Evolutionary conservation across 805 yeast species (phyloP).

Genomic region (Saccharomycopsis schoenii): DNA sequence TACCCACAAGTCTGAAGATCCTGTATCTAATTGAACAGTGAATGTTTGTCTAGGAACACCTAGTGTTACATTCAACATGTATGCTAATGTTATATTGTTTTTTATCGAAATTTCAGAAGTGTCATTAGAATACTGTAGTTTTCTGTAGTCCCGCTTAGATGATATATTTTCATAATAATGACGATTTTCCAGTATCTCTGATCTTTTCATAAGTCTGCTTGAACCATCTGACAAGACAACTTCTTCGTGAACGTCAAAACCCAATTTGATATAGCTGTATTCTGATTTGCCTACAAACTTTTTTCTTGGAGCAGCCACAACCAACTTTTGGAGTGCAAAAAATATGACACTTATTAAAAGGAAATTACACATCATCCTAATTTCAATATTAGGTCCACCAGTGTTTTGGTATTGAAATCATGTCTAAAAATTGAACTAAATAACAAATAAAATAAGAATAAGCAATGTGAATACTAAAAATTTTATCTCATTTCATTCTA

Average conservation of each 20-base stretch:
- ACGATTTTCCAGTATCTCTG: not conserved
- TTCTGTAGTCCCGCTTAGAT: not conserved
- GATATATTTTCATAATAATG: not conserved
- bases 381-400: not conserved
- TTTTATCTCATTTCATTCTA: no score
- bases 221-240: not conserved
- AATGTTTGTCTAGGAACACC: slow-evolving; percentile 32
- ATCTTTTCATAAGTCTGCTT: not conserved
- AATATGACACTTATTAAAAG: not conserved
- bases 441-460: no score
- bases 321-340: not conserved
- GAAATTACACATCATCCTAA: not conserved
- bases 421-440: not conserved
- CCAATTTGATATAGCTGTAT: not conserved
- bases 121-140: not conserved
- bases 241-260: not conserved
- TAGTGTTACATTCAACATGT: slow-evolving; percentile 30
- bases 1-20: slow-evolving; percentile 42
- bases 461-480: no score
- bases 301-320: not conserved
- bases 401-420: not conserved
- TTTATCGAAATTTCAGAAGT: not conserved
- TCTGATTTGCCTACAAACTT: not conserved
- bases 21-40: slow-evolving; percentile 38
- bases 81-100: slow-evolving; percentile 27